phyloP scores from a whole-genome alignment of 148 eudicot genomes.

The Rhododendron simsii region DNA sequence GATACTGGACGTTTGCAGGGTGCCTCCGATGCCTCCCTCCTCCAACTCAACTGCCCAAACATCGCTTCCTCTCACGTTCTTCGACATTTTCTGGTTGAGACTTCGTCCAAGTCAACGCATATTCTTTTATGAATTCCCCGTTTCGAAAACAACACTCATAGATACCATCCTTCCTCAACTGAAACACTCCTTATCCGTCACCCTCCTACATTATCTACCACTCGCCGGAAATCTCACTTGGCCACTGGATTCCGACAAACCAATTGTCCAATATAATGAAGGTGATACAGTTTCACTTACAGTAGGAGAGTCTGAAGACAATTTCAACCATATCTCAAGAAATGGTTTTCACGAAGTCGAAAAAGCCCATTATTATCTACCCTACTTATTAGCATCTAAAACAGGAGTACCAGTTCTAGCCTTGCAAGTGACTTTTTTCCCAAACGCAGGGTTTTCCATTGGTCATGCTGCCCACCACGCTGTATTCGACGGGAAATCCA shows the following conservation, averaged over 20 bases:
- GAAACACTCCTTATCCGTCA: conserved; percentile 3
- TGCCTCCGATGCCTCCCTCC: neutral
- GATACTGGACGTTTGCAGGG: conserved; percentile 7
- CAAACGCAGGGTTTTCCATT: neutral
- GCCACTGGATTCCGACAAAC: conserved; percentile 9
- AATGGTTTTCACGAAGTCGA: neutral
- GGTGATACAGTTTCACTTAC: conserved; percentile 12
- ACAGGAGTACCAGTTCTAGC: neutral
- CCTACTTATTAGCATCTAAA: neutral
- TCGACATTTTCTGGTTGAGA: conserved; percentile 7
- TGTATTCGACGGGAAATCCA: neutral
- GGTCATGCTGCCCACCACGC: neutral
- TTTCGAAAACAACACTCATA: neutral
- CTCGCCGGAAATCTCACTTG: conserved; percentile 13
- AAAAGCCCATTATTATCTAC: neutral
- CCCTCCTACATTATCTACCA: conserved; percentile 5
- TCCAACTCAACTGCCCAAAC: neutral
- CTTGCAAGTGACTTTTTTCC: neutral
- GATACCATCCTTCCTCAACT: conserved; percentile 1
- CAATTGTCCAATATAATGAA: neutral
- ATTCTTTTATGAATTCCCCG: neutral
- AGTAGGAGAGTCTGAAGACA: neutral
- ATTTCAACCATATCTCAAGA: conserved; percentile 9
- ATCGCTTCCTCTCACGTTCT: neutral
- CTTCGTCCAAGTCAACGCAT: conserved; percentile 1